Evolutionary conservation across 2,329 filamentous ascomycete species (phyloP).

Genomic region (Pseudogymnoascus sp.): DNA sequence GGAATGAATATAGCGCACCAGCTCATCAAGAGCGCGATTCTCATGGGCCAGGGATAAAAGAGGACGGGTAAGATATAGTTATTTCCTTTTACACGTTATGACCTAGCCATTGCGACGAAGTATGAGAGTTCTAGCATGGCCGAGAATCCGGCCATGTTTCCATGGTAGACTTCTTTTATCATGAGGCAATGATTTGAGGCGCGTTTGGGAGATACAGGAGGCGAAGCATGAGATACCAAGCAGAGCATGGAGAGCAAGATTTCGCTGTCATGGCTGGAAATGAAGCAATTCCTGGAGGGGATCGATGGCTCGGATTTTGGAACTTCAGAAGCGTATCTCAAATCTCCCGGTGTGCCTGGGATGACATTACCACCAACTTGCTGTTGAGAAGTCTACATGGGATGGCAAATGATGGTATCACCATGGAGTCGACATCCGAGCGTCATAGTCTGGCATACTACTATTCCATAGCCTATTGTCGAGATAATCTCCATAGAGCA

Average conservation of each 20-base stretch:
- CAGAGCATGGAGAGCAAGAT: background rate
- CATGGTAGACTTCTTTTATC: background rate
- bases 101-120: conserved; percentile 1
- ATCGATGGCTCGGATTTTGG: background rate
- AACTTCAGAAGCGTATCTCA: conserved; percentile 1
- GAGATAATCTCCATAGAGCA: conserved; percentile 62
- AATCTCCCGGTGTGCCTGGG: background rate
- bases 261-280: background rate
- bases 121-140: background rate
- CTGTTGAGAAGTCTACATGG: background rate
- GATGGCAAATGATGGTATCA: conserved; percentile 3
- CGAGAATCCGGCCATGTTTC: background rate
- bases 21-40: conserved; percentile 23
- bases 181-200: conserved; percentile 1
- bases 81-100: conserved; percentile 14
- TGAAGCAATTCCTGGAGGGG: background rate
- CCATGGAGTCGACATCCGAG: conserved; percentile 13
- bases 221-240: background rate
- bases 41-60: conserved; percentile 66
- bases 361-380: background rate
- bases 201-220: background rate
- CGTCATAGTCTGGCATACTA: conserved; percentile 28
- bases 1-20: conserved; percentile 25
- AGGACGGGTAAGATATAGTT: conserved; percentile 72
- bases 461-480: conserved; percentile 53